Base-by-base conservation (phyloP, 345 rosid species). In the Sisymbrium irio region DNA sequence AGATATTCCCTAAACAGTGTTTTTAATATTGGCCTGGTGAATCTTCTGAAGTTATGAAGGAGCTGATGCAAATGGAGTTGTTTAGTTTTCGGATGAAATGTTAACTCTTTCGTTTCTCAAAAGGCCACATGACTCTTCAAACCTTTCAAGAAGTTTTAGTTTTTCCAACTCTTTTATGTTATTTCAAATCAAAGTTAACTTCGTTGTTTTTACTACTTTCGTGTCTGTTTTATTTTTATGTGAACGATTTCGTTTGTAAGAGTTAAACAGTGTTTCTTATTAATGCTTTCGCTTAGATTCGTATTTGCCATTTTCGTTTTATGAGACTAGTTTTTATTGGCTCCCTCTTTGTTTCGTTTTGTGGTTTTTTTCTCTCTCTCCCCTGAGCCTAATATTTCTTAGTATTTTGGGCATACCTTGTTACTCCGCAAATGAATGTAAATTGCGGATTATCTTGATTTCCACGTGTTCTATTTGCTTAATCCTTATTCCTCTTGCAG, bases 1-100 rank as follows among this genome's bases (percentile, higher is more conserved):
- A 69, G 70, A 63, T 46, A 49, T 78, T 77, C 77, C 76, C 75
- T 86, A 87, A 79, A 85, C 92, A 86, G 75, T 87, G 63, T 73
- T 67, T 93, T 88, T 85, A 79, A 74, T 81, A 78, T 84, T 87
- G 91, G 86, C 84, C 71, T 84, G 96, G 84, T 85, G 97, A 86
- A 83, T 86, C 88, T 84, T 88, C 90, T 84, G 88, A 89, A 85
- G 92, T 86, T 86, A 78, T 82, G 32, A 63, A 69, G 91, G 91
- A 76, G 87, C 90, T 83, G 86, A 61, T 85, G 88, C 90, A 89
- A 88, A 4, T 73, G 88, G 78, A 83, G 85, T 93, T 79, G 74
- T 83, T 85, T 85, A 62, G 73, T 76, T 77, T 83, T 78, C 71
- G 74, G 79, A 73, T 83, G 80, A 82, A 82, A 72, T 78, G 89